A percentile compares a stretch with the other conserved stretches of the same genome.
These are phyloP conservation scores for Aspergillus pseudonomiae DNA, from an alignment of 2,329 filamentous ascomycete species.

Conservation along the genomic window DNA sequence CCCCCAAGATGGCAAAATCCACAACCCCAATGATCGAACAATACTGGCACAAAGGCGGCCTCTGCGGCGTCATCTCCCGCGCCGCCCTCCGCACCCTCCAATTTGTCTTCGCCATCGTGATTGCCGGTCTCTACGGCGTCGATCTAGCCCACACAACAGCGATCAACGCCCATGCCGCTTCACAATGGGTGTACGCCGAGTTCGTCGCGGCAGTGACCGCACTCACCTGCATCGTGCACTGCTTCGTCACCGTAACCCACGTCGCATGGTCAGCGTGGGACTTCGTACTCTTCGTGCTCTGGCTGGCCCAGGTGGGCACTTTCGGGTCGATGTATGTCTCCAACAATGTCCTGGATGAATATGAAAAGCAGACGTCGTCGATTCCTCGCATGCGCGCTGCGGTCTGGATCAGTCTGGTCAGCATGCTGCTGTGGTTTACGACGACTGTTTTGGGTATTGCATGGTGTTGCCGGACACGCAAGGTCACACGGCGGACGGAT, in stretches of 20 bases:
- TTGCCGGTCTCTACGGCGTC: conserved; percentile 22
- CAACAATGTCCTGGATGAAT: background rate
- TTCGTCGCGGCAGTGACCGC: conserved; percentile 16
- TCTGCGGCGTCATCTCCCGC: conserved; percentile 10
- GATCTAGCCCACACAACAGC: conserved; percentile 22
- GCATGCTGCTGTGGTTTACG: background rate
- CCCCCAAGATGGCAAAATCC: background rate
- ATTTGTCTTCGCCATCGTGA: conserved; percentile 20
- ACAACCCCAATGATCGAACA: background rate
- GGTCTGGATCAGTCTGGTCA: background rate
- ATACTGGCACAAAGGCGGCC: conserved; percentile 19
- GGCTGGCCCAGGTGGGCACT: background rate
- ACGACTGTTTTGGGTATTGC: background rate
- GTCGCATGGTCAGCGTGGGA: background rate
- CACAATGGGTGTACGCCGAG: conserved; percentile 26
- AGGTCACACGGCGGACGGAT: background rate
- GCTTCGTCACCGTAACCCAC: conserved; percentile 4
- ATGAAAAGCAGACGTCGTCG: background rate
- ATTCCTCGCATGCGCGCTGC: background rate
- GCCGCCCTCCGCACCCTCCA: conserved; percentile 20
- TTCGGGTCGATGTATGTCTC: background rate
- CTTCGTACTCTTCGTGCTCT: background rate
- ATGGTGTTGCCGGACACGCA: background rate
- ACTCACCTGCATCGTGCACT: conserved; percentile 18
- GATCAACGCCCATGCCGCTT: conserved; percentile 4